Evolutionary conservation across 2,329 filamentous ascomycete genomes (phyloP), one percentile per base, ranked within the genome.

Genomic region (Alternaria conjuncta): DNA sequence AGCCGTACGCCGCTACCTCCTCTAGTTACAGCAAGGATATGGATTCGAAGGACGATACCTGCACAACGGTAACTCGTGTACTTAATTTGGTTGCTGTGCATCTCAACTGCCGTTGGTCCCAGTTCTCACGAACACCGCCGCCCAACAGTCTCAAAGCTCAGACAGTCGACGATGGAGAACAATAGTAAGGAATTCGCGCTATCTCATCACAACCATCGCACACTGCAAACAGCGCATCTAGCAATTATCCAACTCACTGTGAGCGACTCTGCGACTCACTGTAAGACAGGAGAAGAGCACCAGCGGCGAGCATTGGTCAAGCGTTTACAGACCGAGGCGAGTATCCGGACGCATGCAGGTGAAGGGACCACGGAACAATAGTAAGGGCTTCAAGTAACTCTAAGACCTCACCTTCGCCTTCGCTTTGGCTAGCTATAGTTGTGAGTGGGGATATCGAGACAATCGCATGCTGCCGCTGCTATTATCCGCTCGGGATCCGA

Each of bases 171-270:
- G 46, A 61, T 23, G 50, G 62, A 71, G 76, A 78, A 79, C 75
- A 79, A 79, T 79, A 78, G 63, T 74, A 79, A 79, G 72, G 54
- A 68, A 61, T 36, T 53, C 30, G 49, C 67, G 64, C 68, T 64
- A 70, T 61, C 28, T 57, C 55, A 63, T 28, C 44, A 62, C 51
- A 43, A 56, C 45, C 32, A 53, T 57, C 59, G 49, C 57, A 55
- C 28, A 54, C 70, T 44, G 55, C 61, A 71, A 70, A 64, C 46
- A 63, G 58, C 53, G 50, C 26, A 25, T 66, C 28, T 54, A 11
- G 47, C 49, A 30, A 28, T 21, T 49, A 55, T 62, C 45, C 32
- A 53, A 10, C 11, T 43, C 30, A 45, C 54, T 28, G 23, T 43
- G 57, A 45, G 18, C 36, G 28, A 49, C 11, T 46, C 47, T 57